Evolutionary conservation across 192 early-diverging fungal species (phyloP), one percentile per base, ranked within the genome.

Genomic region (Entomortierella beljakovae): DNA sequence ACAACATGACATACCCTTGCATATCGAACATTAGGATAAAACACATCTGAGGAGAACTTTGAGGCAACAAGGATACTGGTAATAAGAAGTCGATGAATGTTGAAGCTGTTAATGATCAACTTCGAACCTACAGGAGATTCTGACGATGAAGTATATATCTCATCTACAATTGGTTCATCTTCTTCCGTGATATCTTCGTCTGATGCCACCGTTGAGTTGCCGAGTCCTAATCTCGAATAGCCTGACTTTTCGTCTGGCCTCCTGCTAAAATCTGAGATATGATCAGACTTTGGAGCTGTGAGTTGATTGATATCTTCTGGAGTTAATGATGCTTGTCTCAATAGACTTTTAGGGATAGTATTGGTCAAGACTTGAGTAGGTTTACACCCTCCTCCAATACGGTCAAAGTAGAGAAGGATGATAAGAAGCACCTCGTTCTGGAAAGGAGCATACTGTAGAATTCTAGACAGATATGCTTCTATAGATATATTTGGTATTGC

Each of bases 11-110:
- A 61, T 82, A 88, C 86, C 61, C 87, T 87, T 5, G 93, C 88
- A 82, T 94, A 94, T 40, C 90, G 90, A 6, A 87, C 79, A 64
- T 93, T 94, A 33, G 88, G 86, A 70, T 89, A 91, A 64, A 91
- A 93, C 6, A 92, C 83, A 77, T 94, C 93, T 0, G 90, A 92
- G 40, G 85, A 86, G 52, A 93, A 93, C 71, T 94, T 94, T 57
- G 87, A 88, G 6, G 92, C 92, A 8, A 93, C 86, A 25, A 91
- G 86, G 32, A 94, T 86, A 40, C 87, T 88, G 13, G 90, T 88
- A 38, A 94, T 90, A 0, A 91, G 67, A 55, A 94, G 69, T 15
- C 92, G 85, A 64, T 94, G 93, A 43, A 92, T 87, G 58, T 90
- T 93, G 57, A 83, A 88, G 10, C 91, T 89, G 61, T 86, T 90